These are phyloP conservation scores for Teratosphaeria gauchensis DNA, from an alignment of 2,329 filamentous ascomycete species.

Conservation along the genomic window DNA sequence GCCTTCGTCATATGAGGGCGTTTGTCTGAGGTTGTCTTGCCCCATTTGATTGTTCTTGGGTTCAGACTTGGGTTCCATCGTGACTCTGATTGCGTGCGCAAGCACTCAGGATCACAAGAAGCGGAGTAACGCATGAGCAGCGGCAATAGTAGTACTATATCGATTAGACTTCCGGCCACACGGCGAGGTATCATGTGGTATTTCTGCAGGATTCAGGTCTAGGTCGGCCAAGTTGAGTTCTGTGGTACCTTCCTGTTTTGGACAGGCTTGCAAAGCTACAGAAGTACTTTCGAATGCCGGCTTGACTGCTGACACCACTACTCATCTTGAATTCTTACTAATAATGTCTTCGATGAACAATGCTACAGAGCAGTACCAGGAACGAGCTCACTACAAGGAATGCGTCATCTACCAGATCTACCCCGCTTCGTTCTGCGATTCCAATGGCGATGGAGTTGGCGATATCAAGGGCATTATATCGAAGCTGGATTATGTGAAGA, in stretches of 20 bases:
- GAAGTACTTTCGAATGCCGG: not conserved
- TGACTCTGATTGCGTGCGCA: not conserved
- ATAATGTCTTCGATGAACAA: not conserved
- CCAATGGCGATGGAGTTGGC: constrained; percentile 49
- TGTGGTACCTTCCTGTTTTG: not conserved
- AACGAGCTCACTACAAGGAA: not conserved
- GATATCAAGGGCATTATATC: constrained; percentile 51
- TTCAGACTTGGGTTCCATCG: not conserved
- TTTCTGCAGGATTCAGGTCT: not conserved
- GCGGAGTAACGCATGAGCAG: not conserved
- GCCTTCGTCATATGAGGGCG: not conserved
- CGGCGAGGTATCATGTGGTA: not conserved
- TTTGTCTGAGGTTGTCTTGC: not conserved
- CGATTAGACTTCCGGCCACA: not conserved
- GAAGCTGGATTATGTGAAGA: constrained; percentile 53
- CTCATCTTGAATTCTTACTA: not conserved
- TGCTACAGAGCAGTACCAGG: not conserved
- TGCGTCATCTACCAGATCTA: not conserved
- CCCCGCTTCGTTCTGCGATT: constrained; percentile 23
- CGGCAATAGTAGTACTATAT: not conserved
- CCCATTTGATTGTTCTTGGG: not conserved
- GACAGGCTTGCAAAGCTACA: not conserved
- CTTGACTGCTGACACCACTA: not conserved
- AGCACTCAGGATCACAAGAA: not conserved
- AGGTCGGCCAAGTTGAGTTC: not conserved